These are phyloP conservation scores for Fusarium denticulatum DNA, from an alignment of 2,329 filamentous ascomycete species.

Conservation along the genomic window DNA sequence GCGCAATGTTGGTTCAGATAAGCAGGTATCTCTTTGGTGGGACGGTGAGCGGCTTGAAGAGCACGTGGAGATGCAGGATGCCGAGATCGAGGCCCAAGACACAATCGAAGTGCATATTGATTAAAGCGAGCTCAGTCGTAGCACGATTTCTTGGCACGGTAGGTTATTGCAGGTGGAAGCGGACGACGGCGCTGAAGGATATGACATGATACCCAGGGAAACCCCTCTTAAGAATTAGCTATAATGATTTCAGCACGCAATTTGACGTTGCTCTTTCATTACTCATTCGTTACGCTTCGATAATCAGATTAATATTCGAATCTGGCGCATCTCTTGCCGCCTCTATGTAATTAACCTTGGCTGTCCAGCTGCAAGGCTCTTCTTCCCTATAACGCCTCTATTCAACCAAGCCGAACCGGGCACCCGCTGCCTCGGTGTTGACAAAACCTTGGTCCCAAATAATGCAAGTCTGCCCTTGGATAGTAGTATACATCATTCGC, in stretches of 20 bases:
- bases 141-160: background rate
- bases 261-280: background rate
- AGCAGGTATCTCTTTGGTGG: conserved; percentile 71
- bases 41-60: conserved; percentile 78
- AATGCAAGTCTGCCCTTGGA: conserved; percentile 1
- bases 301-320: conserved; percentile 15
- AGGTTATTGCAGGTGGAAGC: background rate
- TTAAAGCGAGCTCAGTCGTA: background rate
- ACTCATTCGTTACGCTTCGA: background rate
- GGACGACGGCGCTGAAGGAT: conserved; percentile 30
- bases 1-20: conserved; percentile 60
- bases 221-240: conserved; percentile 17
- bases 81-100: conserved; percentile 80
- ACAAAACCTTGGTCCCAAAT: conserved; percentile 7
- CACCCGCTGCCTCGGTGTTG: conserved; percentile 13
- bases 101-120: conserved; percentile 73
- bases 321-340: conserved; percentile 1
- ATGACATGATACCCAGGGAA: conserved; percentile 47
- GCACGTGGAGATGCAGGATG: conserved; percentile 67
- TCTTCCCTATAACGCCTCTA: conserved; percentile 28
- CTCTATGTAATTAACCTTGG: conserved; percentile 18
- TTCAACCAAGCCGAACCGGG: conserved; percentile 20
- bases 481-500: conserved; percentile 22
- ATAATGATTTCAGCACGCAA: background rate
- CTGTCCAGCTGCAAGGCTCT: conserved; percentile 4